phyloP scores from a whole-genome alignment of 331 rosid genomes.

The Quercus phellos region DNA sequence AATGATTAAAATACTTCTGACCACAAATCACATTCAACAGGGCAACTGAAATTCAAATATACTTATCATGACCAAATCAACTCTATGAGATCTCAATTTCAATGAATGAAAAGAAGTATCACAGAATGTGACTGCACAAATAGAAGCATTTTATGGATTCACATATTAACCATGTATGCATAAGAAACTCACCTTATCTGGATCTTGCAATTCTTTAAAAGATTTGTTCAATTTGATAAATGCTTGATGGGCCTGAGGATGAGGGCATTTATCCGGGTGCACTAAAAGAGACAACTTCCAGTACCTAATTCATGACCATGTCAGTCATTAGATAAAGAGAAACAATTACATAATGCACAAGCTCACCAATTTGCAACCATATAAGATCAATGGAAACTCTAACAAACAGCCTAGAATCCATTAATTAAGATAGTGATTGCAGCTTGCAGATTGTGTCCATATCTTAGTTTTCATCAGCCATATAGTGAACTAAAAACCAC shows the following conservation, averaged over 20 bases:
- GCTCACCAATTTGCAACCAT: neutral
- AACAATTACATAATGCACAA: constrained; percentile 6
- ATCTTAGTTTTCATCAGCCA: neutral
- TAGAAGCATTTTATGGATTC: constrained; percentile 8
- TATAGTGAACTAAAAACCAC: neutral
- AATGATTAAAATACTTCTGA: neutral
- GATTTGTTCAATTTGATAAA: constrained; percentile 86
- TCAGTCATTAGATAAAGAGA: constrained; percentile 10
- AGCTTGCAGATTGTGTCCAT: neutral
- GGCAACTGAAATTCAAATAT: neutral
- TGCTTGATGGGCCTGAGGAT: constrained; percentile 92
- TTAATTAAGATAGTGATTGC: neutral
- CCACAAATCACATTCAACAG: neutral
- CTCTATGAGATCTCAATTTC: neutral
- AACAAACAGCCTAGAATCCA: neutral
- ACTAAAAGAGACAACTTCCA: constrained; percentile 98
- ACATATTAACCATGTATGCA: constrained; percentile 8
- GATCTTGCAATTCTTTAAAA: constrained; percentile 93
- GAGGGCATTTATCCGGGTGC: constrained; percentile 97
- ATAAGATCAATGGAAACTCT: neutral
- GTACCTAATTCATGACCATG: constrained; percentile 38
- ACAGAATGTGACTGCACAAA: constrained; percentile 4
- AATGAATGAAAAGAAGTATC: constrained; percentile 1
- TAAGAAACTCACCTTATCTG: constrained; percentile 63
- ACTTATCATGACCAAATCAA: neutral